Conservation (phyloP, 192 early-diverging fungal genomes). For the Umbelopsis vinacea region DNA sequence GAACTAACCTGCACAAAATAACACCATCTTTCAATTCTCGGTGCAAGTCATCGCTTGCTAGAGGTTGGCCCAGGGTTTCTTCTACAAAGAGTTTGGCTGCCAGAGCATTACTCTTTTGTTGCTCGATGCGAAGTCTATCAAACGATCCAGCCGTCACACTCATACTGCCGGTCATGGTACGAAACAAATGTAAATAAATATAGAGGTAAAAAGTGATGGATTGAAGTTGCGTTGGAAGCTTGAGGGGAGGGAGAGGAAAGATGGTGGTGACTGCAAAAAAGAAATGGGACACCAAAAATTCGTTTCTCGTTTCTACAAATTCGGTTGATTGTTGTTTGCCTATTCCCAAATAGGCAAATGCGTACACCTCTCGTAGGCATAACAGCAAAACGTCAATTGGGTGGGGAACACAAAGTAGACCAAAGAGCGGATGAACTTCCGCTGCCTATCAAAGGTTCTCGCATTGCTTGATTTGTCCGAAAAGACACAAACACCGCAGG, state of each 20-base stretch:
- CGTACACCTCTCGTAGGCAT: too few species aligned
- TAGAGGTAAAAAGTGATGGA: background rate
- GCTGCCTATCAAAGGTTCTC: too few species aligned
- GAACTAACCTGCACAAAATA: slow-evolving; percentile 70
- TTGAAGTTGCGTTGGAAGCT: background rate
- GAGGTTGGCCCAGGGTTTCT: slow-evolving; percentile 7
- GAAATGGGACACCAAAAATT: background rate
- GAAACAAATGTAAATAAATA: background rate
- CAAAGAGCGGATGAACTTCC: too few species aligned
- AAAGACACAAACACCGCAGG: too few species aligned
- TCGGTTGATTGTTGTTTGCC: slow-evolving; percentile 23
- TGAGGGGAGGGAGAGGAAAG: background rate
- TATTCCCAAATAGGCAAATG: slow-evolving; percentile 13
- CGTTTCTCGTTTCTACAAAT: slow-evolving; percentile 5
- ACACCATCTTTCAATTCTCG: slow-evolving; percentile 74
- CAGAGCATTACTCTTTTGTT: slow-evolving; percentile 19
- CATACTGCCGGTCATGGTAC: slow-evolving; percentile 18
- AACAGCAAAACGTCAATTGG: too few species aligned
- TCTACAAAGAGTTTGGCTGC: slow-evolving; percentile 23
- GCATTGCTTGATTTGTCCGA: too few species aligned
- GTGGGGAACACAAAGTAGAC: too few species aligned
- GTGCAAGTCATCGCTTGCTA: slow-evolving; percentile 64
- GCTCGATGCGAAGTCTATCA: slow-evolving; percentile 24
- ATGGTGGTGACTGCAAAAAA: background rate
- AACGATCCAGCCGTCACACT: slow-evolving; percentile 16